These are phyloP conservation scores for Laguncularia racemosa DNA, from an alignment of 345 rosid species.

Conservation along the genomic window DNA sequence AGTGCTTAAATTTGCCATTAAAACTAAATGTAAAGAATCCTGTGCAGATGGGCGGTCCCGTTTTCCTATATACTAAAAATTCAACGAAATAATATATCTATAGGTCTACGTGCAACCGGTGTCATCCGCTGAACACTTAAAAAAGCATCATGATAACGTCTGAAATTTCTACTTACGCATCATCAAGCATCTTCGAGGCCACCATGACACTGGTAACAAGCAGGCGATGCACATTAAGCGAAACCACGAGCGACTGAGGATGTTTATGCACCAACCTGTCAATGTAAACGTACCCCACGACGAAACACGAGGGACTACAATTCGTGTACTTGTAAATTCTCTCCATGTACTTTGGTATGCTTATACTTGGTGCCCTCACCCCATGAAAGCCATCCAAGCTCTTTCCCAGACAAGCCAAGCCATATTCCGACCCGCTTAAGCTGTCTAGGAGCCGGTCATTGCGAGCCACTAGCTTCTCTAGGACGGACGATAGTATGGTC, in stretches of 20 bases:
- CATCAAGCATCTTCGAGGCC: conserved; percentile 88
- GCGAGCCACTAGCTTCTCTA: conserved; percentile 72
- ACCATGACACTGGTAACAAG: conserved; percentile 82
- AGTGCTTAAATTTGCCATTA: no score
- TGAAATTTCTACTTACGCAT: conserved; percentile 45
- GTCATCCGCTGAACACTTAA: no score
- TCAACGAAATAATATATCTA: no score
- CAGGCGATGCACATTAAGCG: conserved; percentile 73
- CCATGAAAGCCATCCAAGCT: conserved; percentile 74
- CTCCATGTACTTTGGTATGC: conserved; percentile 71
- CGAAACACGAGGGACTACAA: conserved; percentile 87
- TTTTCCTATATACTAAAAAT: no score
- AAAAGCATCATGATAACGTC: no score
- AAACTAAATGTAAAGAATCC: no score
- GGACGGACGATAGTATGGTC: conserved; percentile 46
- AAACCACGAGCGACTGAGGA: conserved; percentile 63
- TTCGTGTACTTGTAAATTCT: conserved; percentile 77
- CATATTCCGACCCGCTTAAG: conserved; percentile 9
- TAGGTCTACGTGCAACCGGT: no score
- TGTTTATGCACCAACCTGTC: conserved; percentile 69
- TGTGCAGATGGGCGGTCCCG: no score
- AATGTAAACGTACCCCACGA: conserved; percentile 72
- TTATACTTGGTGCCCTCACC: conserved; percentile 65
- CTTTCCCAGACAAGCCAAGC: conserved; percentile 27
- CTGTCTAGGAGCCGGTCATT: conserved; percentile 49